A percentile compares a stretch with the other conserved stretches of the same genome.
phyloP scores from a whole-genome alignment of 1,284 basidiomycete genomes.

The Mycosarcoma maydis region DNA sequence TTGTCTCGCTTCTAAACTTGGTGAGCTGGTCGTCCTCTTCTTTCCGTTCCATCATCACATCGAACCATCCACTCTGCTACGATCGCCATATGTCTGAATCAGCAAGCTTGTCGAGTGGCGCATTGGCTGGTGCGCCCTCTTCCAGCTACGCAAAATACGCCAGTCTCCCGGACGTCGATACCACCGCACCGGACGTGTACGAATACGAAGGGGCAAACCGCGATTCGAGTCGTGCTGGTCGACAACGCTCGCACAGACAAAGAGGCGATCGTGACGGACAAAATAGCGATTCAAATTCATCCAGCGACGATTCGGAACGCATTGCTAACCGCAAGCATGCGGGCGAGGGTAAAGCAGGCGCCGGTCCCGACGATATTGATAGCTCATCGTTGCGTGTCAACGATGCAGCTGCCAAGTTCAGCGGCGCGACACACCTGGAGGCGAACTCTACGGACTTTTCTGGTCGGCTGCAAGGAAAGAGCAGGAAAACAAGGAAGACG shows the following conservation, averaged over 20 bases:
- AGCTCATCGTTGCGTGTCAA: constrained; percentile 10
- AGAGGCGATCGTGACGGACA: background rate
- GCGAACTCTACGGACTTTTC: constrained; percentile 19
- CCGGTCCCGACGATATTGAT: constrained; percentile 34
- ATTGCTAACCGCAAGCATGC: constrained; percentile 29
- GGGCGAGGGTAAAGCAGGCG: constrained; percentile 8
- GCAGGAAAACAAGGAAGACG: constrained; percentile 1
- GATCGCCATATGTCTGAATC: constrained; percentile 14
- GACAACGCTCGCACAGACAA: constrained; percentile 14
- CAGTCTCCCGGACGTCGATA: constrained; percentile 43
- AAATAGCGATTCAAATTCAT: constrained; percentile 12
- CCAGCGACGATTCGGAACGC: constrained; percentile 24
- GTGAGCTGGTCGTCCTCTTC: too few species aligned
- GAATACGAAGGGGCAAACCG: constrained; percentile 16
- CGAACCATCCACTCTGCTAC: background rate
- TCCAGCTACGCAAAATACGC: constrained; percentile 36
- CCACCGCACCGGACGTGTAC: constrained; percentile 41
- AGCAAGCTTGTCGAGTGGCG: constrained; percentile 1
- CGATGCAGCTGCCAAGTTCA: constrained; percentile 35
- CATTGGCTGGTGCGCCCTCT: background rate
- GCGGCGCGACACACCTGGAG: constrained; percentile 25
- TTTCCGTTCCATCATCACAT: constrained; percentile 5
- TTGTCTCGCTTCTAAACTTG: constrained; percentile 9
- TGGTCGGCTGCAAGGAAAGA: constrained; percentile 12
- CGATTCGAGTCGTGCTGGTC: constrained; percentile 2